Conservation (phyloP, 2,329 filamentous ascomycete species). For the Colletotrichum horii region DNA sequence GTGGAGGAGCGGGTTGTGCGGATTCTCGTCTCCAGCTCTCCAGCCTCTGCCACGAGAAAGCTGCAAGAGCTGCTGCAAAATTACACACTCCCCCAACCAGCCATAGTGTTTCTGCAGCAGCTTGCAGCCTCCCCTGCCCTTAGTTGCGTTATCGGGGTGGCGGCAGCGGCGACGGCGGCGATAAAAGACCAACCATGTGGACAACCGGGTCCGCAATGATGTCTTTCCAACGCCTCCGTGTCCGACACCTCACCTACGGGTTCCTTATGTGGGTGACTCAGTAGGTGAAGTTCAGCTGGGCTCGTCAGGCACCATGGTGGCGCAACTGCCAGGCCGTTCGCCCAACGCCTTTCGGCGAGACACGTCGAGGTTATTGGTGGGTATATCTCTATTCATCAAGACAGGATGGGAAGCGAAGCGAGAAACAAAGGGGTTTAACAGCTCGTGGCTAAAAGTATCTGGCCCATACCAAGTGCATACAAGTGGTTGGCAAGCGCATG, state of each 20-base stretch:
- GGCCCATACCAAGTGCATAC: background rate
- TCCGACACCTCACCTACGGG: background rate
- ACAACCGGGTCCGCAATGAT: background rate
- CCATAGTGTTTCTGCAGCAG: background rate
- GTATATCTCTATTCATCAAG: background rate
- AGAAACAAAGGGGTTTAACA: conserved; percentile 1
- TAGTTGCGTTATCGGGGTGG: background rate
- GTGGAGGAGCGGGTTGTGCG: background rate
- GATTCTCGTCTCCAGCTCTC: background rate
- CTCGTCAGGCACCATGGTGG: background rate
- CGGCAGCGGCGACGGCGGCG: background rate
- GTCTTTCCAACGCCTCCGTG: background rate
- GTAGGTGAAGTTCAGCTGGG: background rate
- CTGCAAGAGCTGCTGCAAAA: background rate
- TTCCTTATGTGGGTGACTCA: background rate
- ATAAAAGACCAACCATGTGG: background rate
- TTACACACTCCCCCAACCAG: background rate
- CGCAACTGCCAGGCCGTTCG: background rate
- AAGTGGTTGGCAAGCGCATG: background rate
- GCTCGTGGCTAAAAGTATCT: background rate
- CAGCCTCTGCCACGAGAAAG: background rate
- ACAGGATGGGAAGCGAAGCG: background rate
- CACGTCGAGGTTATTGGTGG: background rate
- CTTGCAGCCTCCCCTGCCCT: background rate
- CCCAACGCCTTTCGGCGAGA: background rate